Conservation (phyloP, 306 rosid genomes). For the Fragaria iinumae region DNA sequence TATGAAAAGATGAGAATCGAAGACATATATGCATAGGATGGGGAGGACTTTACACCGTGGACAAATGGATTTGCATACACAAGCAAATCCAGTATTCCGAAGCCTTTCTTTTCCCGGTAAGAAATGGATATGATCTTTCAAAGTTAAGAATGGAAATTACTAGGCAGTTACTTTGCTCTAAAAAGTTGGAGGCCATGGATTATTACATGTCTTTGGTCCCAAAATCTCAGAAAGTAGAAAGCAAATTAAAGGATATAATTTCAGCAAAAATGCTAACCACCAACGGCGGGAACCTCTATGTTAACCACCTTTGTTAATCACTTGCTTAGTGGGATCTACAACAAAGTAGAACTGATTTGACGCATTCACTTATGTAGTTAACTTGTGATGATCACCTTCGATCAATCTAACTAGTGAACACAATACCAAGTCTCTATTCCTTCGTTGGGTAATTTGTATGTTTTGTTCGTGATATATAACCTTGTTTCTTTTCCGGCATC, state of each 20-base stretch:
- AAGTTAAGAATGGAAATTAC: conserved; percentile 5
- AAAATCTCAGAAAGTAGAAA: not conserved
- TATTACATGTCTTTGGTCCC: conserved; percentile 6
- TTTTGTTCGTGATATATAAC: not conserved
- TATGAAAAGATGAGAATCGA: too few species aligned
- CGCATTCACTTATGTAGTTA: not conserved
- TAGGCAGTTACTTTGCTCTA: not conserved
- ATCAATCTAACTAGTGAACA: not conserved
- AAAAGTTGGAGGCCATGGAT: not conserved
- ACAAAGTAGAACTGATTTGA: conserved; percentile 2
- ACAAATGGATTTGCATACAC: not conserved
- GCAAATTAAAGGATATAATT: too few species aligned
- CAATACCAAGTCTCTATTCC: not conserved
- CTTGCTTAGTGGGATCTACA: conserved; percentile 6
- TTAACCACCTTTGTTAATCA: conserved; percentile 1
- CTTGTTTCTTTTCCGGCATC: too few species aligned
- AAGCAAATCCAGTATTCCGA: conserved; percentile 4
- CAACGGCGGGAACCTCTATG: not conserved
- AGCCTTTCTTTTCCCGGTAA: not conserved
- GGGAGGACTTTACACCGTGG: not conserved
- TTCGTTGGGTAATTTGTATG: not conserved
- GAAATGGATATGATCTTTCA: not conserved
- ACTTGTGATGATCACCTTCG: not conserved
- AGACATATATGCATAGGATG: not conserved
- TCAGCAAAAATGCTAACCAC: not conserved